Evolutionary conservation across 305 asterid species (phyloP).

Genomic region (Fraxinus angustifolia): DNA sequence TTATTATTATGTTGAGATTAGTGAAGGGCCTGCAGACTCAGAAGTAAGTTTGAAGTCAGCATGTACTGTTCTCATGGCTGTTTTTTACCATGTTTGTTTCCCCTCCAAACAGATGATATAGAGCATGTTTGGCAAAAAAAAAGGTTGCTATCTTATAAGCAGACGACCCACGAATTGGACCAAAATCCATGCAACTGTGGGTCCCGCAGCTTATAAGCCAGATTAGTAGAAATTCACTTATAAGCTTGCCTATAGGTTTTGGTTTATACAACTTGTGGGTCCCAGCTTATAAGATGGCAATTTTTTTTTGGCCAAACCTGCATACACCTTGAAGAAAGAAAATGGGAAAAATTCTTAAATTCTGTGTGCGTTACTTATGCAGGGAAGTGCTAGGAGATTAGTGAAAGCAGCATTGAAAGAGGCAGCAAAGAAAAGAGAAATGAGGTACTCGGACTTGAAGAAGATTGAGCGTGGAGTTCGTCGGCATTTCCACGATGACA

Average conservation of each 20-base stretch:
- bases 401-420: constrained; percentile 72
- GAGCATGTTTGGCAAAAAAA: background rate
- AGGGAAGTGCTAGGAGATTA: constrained; percentile 88
- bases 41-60: background rate
- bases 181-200: background rate
- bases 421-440: constrained; percentile 91
- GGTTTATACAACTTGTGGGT: background rate
- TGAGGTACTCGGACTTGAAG: constrained; percentile 92
- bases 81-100: background rate
- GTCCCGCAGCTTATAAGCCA: background rate
- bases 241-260: background rate
- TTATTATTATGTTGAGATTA: background rate
- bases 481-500: constrained; percentile 93
- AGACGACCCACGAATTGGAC: background rate
- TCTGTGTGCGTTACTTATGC: constrained; percentile 16
- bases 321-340: background rate
- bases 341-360: background rate
- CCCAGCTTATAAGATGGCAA: background rate
- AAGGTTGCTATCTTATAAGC: background rate
- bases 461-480: constrained; percentile 85
- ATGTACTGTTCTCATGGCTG: background rate
- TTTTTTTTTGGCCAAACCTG: background rate
- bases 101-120: background rate
- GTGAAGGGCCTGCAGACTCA: background rate
- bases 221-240: background rate